Evolutionary conservation across 225 moss, liverwort and hornwort genomes (phyloP).

Genomic region (Climacium dendroides): DNA sequence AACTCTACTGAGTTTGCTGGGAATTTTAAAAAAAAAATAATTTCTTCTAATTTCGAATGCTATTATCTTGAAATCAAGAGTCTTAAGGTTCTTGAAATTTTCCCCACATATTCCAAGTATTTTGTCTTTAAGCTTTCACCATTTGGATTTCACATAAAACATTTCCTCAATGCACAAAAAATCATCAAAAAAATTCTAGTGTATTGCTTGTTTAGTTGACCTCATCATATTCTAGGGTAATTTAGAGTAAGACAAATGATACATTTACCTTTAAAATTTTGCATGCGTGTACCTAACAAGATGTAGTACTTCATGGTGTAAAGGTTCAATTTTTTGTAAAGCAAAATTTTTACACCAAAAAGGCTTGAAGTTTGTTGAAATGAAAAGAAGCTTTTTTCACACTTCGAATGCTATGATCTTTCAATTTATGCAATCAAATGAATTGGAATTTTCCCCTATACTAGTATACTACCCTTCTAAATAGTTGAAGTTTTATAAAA

Average conservation of each 20-base stretch:
- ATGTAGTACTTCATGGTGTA: background rate
- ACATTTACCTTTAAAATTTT: background rate
- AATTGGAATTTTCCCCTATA: background rate
- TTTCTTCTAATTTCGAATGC: too few relatives aligned
- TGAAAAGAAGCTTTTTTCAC: background rate
- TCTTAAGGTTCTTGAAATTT: too few relatives aligned
- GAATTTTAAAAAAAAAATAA: too few relatives aligned
- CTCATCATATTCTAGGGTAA: rapidly evolving
- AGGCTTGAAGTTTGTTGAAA: background rate
- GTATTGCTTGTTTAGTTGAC: background rate
- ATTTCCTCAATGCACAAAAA: rapidly evolving
- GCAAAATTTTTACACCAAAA: background rate
- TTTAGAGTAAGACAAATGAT: background rate
- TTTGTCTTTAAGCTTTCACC: background rate
- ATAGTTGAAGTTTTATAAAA: background rate
- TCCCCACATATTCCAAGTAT: background rate
- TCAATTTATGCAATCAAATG: rapidly evolving
- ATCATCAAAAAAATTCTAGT: background rate
- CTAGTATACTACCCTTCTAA: rapidly evolving
- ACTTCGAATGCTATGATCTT: background rate
- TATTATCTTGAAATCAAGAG: too few relatives aligned
- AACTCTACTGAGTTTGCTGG: too few relatives aligned
- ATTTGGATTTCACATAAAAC: background rate
- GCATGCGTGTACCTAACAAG: background rate
- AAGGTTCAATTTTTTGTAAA: background rate